phyloP scores from a whole-genome alignment of 1,284 basidiomycete genomes.

The Malassezia arunalokei region DNA sequence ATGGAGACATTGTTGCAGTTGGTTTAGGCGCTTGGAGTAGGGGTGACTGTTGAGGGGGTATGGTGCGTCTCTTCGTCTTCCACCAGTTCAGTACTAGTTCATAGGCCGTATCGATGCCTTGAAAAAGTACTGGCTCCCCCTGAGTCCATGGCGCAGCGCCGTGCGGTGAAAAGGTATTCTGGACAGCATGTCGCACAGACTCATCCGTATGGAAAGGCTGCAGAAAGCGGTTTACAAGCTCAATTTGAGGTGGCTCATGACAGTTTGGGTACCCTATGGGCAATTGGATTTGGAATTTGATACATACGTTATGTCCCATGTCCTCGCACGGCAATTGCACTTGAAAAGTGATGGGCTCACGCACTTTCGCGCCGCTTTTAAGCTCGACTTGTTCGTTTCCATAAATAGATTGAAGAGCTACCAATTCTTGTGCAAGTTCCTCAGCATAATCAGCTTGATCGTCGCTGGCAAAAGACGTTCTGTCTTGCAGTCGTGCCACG shows the following conservation, averaged over 20 bases:
- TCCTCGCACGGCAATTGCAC: neutral
- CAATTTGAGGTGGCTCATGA: neutral
- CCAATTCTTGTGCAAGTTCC: conserved; percentile 4
- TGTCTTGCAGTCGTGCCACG: conserved; percentile 6
- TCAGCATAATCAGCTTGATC: neutral
- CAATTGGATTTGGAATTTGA: neutral
- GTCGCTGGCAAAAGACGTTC: neutral
- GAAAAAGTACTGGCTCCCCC: conserved; percentile 41
- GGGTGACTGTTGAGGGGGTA: neutral
- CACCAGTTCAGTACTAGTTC: conserved; percentile 35
- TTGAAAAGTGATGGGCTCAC: conserved; percentile 10
- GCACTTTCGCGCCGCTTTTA: conserved; percentile 30
- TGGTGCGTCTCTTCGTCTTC: neutral
- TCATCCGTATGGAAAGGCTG: conserved; percentile 6
- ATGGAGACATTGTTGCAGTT: neutral
- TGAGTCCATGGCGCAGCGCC: conserved; percentile 14
- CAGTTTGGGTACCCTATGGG: conserved; percentile 3
- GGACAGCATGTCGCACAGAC: neutral
- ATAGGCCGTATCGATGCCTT: conserved; percentile 42
- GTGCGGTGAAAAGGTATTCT: neutral
- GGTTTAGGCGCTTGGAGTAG: neutral
- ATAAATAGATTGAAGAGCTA: conserved; percentile 39
- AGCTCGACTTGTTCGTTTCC: conserved; percentile 25
- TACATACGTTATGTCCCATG: neutral
- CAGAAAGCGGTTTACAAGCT: conserved; percentile 4